Evolutionary conservation across 2,329 filamentous ascomycete species (phyloP), one percentile per base, ranked within the genome.

Genomic region (Bipolaris gigantea): DNA sequence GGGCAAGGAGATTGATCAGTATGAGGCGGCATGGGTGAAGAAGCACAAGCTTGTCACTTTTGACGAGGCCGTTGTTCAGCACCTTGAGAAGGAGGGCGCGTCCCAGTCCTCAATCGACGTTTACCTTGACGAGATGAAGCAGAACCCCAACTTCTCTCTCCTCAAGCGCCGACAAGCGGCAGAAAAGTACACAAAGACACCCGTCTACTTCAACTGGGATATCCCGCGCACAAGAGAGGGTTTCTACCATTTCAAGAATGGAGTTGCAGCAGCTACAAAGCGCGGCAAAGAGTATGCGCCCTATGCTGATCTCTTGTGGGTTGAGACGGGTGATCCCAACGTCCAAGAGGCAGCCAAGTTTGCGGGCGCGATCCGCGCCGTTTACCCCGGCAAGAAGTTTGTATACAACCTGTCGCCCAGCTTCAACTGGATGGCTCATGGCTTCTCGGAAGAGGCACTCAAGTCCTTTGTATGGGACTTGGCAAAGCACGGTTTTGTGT

Each of bases 351-450:
- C 90, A 0, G 80, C 83, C 3, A 80, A 82, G 46, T 91, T 99
- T 47, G 90, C 89, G 11, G 82, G 83, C 10, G 84, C 91, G 41
- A 94, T 99, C 56, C 85, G 89, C 50, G 76, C 79, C 0, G 79
- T 77, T 3, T 80, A 85, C 66, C 90, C 92, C 0, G 86, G 85
- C 56, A 97, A 97, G 83, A 89, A 90, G 33, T 83, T 99, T 21
- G 93, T 97, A 0, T 99, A 99, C 79, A 99, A 99, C 78, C 83
- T 99, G 1, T 92, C 88, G 4, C 94, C 94, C 1, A 96, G 90
- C 8, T 99, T 99, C 83, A 97, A 99, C 81, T 99, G 94, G 94
- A 94, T 95, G 85, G 86, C 86, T 10, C 92, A 97, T 72, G 94
- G 93, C 27, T 99, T 97, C 77, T 88, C 84, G 3, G 86, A 92